These are phyloP conservation scores for Lichtheimia ornata DNA, from an alignment of 371 early-diverging fungal genomes.

Conservation along the genomic window DNA sequence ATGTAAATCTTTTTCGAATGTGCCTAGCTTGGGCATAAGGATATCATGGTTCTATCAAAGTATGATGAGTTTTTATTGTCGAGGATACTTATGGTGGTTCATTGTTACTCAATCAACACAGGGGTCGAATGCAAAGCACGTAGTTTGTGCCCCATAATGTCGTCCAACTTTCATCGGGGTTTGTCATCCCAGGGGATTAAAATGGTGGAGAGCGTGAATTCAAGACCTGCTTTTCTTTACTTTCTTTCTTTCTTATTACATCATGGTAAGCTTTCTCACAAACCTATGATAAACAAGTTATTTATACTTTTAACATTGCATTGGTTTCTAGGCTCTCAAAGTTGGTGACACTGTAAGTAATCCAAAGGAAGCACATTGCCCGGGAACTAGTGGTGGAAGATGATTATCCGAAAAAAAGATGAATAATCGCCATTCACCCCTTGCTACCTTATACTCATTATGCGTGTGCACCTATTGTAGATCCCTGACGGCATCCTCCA, in stretches of 20 bases:
- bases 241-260: slow-evolving; percentile 1
- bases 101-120: no score
- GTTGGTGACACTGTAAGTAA: slow-evolving; percentile 29
- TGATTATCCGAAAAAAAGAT: background rate
- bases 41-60: no score
- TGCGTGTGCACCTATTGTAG: slow-evolving; percentile 6
- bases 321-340: slow-evolving; percentile 14
- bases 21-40: no score
- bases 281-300: background rate
- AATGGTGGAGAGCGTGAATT: no score
- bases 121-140: no score
- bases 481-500: slow-evolving; percentile 42
- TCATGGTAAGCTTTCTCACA: background rate
- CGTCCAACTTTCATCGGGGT: no score
- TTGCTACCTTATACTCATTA: no score
- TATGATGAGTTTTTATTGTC: no score
- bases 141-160: no score
- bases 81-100: no score
- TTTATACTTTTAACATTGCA: background rate
- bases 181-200: no score
- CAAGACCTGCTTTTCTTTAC: slow-evolving; percentile 3
- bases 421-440: slow-evolving; percentile 1
- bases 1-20: no score
- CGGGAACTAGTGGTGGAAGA: background rate
- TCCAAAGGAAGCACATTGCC: background rate